These are phyloP conservation scores for Fragilaria crotonensis DNA, from an alignment of 108 stramenopile genomes.

Conservation along the genomic window DNA sequence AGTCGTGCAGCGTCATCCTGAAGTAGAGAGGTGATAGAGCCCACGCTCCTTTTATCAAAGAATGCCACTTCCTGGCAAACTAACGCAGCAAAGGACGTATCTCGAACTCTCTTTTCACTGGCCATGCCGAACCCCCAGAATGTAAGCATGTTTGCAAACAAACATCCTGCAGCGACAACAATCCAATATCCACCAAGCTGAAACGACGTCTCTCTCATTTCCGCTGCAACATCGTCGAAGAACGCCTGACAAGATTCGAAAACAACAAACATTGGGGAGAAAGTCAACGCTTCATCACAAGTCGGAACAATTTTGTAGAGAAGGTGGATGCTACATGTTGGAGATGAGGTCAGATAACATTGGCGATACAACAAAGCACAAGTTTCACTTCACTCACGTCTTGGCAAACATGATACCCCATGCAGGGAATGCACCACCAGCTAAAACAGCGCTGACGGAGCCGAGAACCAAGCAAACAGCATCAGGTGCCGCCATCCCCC, in stretches of 20 bases:
- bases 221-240: conserved; percentile 32
- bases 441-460: conserved; percentile 53
- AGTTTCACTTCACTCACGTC: conserved; percentile 4
- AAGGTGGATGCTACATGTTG: conserved; percentile 50
- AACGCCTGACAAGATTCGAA: conserved; percentile 45
- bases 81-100: conserved; percentile 46
- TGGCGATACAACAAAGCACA: not conserved
- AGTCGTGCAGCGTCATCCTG: conserved; percentile 75
- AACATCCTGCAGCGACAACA: conserved; percentile 24
- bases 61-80: conserved; percentile 69
- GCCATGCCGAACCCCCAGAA: conserved; percentile 69
- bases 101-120: conserved; percentile 63
- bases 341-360: conserved; percentile 1
- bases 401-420: conserved; percentile 61
- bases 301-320: conserved; percentile 37
- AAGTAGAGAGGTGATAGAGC: conserved; percentile 68
- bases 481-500: conserved; percentile 38
- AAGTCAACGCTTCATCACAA: conserved; percentile 42
- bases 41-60: conserved; percentile 64
- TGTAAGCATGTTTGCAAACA: conserved; percentile 55
- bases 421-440: conserved; percentile 60
- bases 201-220: conserved; percentile 46
- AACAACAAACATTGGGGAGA: not conserved
- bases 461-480: conserved; percentile 26
- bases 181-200: conserved; percentile 37